Evolutionary conservation across 2,329 filamentous ascomycete genomes (phyloP), one percentile per base, ranked within the genome.

Genomic region (Venturia aucupariae): DNA sequence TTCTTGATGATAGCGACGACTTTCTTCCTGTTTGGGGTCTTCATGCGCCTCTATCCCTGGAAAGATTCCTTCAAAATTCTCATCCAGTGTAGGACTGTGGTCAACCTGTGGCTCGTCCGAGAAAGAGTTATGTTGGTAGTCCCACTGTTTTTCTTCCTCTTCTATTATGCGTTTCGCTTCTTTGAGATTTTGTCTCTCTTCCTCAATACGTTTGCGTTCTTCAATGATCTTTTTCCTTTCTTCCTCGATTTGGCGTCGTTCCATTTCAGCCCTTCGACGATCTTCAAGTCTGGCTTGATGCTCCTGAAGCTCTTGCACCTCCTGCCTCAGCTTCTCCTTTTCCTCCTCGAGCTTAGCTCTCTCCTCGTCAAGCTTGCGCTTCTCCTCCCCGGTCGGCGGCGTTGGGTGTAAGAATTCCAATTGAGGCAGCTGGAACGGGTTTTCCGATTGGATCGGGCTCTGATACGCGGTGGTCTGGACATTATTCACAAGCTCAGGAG

Each of bases 171-270:
- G 59, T 44, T 44, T 60, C n/a, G 38, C 59, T 44, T 60, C 38
- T 17, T 42, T 60, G 5, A 41, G 35, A 30, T 17, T 60, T 7
- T 27, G 35, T 24, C 59, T 60, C 38, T 41, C 59, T 27, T 42
- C 41, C 35, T 60, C 59, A 22, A 44, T 35, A 6, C 30, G 41
- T 27, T 41, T 44, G n/a, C 41, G 59, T 38, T 60, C 59, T 38
- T 60, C 59, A 32, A 60, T 5, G 13, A 60, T 41, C 22, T 27
- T 60, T n/a, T 44, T 60, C 35, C 59, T 24, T 32, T 60, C 59
- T 60, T 60, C 59, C 15, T 42, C 59, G 19, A 41, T 41, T 44
- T 17, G 15, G 27, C 59, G 38, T 44, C 41, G 59, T 44, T 41
- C 41, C 2, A 15, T 10, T 17, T 60, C 38, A 1, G 3, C 22